Percentiles rank a stretch among this genome's conserved stretches.
phyloP scores from a whole-genome alignment of 768 basidiomycete species.

The Lactarius vividus region DNA sequence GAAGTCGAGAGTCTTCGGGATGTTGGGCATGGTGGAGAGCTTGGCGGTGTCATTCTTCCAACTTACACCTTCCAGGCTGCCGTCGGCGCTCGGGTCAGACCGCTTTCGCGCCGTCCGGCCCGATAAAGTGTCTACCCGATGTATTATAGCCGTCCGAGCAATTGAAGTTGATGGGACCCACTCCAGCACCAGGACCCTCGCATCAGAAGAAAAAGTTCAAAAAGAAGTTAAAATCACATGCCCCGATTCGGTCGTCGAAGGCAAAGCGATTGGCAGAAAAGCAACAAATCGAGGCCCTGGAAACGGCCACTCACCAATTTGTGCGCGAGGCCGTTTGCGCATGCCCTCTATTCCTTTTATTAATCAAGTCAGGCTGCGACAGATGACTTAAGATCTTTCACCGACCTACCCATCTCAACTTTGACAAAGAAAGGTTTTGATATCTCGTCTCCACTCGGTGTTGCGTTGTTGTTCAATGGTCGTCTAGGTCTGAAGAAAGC shows the following conservation, averaged over 20 bases:
- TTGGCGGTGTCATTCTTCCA: background rate
- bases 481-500: constrained; percentile 76
- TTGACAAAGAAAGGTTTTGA: constrained; percentile 27
- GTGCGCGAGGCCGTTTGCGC: constrained; percentile 16
- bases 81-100: background rate
- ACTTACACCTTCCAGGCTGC: background rate
- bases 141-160: background rate
- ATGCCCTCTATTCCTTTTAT: background rate
- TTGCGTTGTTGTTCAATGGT: background rate
- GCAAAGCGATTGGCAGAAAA: constrained; percentile 25
- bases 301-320: constrained; percentile 21
- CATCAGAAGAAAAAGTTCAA: constrained; percentile 9
- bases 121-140: background rate
- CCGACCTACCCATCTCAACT: constrained; percentile 26
- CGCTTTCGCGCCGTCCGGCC: background rate
- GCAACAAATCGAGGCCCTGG: constrained; percentile 24
- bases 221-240: constrained; percentile 13
- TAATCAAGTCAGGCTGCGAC: constrained; percentile 18
- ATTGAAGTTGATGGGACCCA: constrained; percentile 16
- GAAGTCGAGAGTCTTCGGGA: constrained; percentile 13
- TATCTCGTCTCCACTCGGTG: background rate
- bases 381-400: constrained; percentile 21
- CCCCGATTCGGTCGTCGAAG: constrained; percentile 15
- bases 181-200: constrained; percentile 13
- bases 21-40: constrained; percentile 3